Base-by-base conservation (phyloP, 306 rosid genomes). In the Sechiopsis laciniata region DNA sequence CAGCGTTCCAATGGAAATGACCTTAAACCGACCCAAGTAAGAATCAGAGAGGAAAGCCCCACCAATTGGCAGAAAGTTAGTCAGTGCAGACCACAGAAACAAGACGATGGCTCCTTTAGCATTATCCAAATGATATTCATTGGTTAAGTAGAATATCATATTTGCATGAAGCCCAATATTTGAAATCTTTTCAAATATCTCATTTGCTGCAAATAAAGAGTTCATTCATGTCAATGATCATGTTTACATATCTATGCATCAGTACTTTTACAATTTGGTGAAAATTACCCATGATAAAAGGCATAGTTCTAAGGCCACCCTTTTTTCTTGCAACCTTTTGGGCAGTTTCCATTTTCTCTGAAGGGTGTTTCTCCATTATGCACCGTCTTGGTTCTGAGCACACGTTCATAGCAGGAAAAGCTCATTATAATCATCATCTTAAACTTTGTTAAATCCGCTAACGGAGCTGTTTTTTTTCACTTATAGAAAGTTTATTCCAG, bases 21-120 rank as follows among this genome's bases (percentile, higher is more conserved):
- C 85, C 42, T 78, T 89, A 80, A 87, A 92, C 56, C 96, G 79
- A 56, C 96, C 96, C 12, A 88, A 80, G 82, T 58, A 69, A 74
- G 95, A 84, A 87, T 90, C 95, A 40, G 97, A 83, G 57, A 92
- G 80, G 75, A 88, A 87, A 81, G 98, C 98, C n/a, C 96, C 96
- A 22, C 78, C 48, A 48, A 87, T 72, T 0, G 96, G 88, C 21
- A 81, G 69, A 24, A 82, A 84, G 69, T 77, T 57, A 19, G 87
- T 80, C 0, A 72, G 0, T 10, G 96, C 90, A 10, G 74, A 55
- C 95, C 95, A 90, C 50, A 79, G 24, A 69, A 84, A 87, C 74
- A 90, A 51, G 32, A 87, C 48, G 54, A 56, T 83, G 32, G 82
- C 69, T 59, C 75, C 91, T 6, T 77, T 74, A 71, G 89, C 75